Evolutionary conservation across 495 filamentous ascomycete species (phyloP).

Genomic region (Lindgomyces ingoldianus): DNA sequence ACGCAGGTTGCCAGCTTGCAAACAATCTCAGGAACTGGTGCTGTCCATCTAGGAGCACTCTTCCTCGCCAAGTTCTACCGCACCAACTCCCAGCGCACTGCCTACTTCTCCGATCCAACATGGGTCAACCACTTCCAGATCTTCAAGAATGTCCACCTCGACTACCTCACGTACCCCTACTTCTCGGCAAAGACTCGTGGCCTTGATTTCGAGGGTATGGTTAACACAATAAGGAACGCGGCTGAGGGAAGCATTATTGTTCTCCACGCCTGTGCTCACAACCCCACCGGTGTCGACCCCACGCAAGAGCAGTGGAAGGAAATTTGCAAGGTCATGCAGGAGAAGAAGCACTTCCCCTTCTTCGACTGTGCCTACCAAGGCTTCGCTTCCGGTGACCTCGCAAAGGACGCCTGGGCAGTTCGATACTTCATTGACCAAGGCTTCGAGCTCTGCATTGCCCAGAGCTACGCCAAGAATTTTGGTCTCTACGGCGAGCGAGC

Average conservation of each 20-base stretch:
- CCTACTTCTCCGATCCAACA: constrained; percentile 91
- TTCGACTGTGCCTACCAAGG: constrained; percentile 99
- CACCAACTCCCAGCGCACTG: constrained; percentile 58
- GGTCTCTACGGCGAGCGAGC: constrained; percentile 95
- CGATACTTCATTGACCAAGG: constrained; percentile 91
- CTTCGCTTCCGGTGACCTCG: constrained; percentile 90
- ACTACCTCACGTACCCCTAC: constrained; percentile 86
- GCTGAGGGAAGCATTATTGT: constrained; percentile 81
- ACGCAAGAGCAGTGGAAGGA: constrained; percentile 92
- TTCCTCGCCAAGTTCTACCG: constrained; percentile 81
- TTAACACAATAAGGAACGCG: constrained; percentile 63
- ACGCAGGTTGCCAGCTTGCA: constrained; percentile 42
- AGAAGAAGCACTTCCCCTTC: constrained; percentile 90
- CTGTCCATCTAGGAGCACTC: constrained; percentile 82
- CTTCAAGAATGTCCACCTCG: constrained; percentile 85
- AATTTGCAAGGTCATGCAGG: constrained; percentile 71
- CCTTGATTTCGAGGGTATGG: constrained; percentile 89
- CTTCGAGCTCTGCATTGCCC: constrained; percentile 92
- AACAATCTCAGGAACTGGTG: constrained; percentile 90
- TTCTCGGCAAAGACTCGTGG: constrained; percentile 83
- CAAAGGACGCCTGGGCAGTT: constrained; percentile 83
- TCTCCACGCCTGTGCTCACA: constrained; percentile 96
- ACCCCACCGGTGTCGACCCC: constrained; percentile 96
- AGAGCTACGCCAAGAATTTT: constrained; percentile 99
- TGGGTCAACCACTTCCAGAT: constrained; percentile 99